Conservation (phyloP, 352 stramenopile genomes). For the Phytophthora pisi region DNA sequence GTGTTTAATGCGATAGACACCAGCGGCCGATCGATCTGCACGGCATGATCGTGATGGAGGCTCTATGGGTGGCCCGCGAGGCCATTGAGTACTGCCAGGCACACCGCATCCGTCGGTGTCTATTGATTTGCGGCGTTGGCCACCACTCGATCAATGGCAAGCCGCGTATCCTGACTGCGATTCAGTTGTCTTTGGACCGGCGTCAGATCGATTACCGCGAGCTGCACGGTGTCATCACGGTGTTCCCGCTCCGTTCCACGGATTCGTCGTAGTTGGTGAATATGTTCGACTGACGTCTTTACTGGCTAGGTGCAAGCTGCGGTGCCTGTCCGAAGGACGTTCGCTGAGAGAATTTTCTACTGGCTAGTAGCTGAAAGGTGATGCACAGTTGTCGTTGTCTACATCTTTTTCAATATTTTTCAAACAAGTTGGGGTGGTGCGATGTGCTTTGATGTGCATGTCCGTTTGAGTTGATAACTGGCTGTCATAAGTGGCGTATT, state of each 20-base stretch:
- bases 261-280: conserved; percentile 17
- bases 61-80: conserved; percentile 60
- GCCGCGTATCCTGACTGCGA: conserved; percentile 59
- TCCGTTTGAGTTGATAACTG: conserved; percentile 6
- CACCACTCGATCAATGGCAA: conserved; percentile 76
- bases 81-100: conserved; percentile 63
- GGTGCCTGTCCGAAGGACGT: not conserved
- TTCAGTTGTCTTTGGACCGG: conserved; percentile 65
- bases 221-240: conserved; percentile 58
- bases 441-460: conserved; percentile 2
- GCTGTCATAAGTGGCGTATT: not conserved
- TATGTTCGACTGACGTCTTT: conserved; percentile 11
- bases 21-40: conserved; percentile 67
- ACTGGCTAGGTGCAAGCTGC: conserved; percentile 8
- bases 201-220: conserved; percentile 65
- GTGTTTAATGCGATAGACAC: conserved; percentile 35
- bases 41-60: conserved; percentile 71
- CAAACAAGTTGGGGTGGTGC: conserved; percentile 23
- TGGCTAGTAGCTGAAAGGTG: conserved; percentile 19
- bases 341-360: conserved; percentile 12
- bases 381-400: not conserved
- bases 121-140: conserved; percentile 67
- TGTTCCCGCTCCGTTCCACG: conserved; percentile 66
- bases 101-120: conserved; percentile 64
- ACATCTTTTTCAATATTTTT: conserved; percentile 10